Evolutionary conservation across 2,329 filamentous ascomycete species (phyloP).

Genomic region (Penicillium sp.): DNA sequence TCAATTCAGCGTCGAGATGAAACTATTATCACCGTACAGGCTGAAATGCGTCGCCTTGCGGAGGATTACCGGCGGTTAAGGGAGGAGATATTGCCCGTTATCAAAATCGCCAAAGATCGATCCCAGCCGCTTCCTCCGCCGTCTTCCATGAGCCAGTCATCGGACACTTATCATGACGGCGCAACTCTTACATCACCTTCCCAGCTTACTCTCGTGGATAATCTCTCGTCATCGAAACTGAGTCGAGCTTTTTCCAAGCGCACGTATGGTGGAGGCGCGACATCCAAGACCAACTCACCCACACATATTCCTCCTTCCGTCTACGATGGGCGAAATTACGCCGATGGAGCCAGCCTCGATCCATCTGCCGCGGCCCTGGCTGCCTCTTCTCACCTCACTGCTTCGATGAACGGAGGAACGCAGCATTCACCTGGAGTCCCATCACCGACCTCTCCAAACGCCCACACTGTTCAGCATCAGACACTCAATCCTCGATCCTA

Average conservation of each 20-base stretch:
- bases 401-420: constrained; percentile 62
- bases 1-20: constrained; percentile 88
- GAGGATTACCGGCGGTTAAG: constrained; percentile 86
- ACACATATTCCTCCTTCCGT: constrained; percentile 65
- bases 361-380: constrained; percentile 67
- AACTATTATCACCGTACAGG: constrained; percentile 77
- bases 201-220: constrained; percentile 33
- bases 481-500: constrained; percentile 47
- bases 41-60: constrained; percentile 76
- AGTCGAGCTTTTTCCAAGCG: constrained; percentile 75
- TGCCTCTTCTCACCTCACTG: constrained; percentile 68
- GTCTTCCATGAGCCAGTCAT: constrained; percentile 26
- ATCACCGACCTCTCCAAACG: constrained; percentile 45
- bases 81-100: constrained; percentile 86
- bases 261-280: constrained; percentile 64
- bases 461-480: constrained; percentile 39
- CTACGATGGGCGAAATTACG: constrained; percentile 63
- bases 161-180: constrained; percentile 30
- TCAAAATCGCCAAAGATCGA: constrained; percentile 87
- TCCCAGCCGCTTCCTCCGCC: constrained; percentile 76
- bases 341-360: constrained; percentile 56
- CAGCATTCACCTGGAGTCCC: constrained; percentile 51
- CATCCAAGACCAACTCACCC: constrained; percentile 73
- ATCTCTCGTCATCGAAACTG: constrained; percentile 52
- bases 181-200: constrained; percentile 41